Conservation (phyloP, 2,329 filamentous ascomycete species). For the Plectosphaerella sp. region DNA sequence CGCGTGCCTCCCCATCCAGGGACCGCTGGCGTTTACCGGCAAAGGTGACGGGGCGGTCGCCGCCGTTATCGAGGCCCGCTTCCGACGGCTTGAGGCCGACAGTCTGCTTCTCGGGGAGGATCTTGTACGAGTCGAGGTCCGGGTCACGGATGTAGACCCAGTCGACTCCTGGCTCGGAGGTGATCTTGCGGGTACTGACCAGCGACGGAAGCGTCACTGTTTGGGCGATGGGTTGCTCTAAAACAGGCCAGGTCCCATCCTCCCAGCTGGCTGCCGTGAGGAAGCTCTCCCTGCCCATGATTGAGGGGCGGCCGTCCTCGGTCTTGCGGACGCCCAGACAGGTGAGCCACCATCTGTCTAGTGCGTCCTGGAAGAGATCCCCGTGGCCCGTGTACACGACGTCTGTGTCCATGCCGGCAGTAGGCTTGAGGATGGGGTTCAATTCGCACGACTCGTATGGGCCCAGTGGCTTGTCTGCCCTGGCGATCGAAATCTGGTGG, state of each 20-base stretch:
- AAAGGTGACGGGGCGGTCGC: not conserved
- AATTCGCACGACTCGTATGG: slow-evolving; percentile 22
- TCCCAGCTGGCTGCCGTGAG: slow-evolving; percentile 21
- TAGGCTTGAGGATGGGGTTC: slow-evolving; percentile 26
- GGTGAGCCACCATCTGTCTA: slow-evolving; percentile 16
- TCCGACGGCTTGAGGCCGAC: not conserved
- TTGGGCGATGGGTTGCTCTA: not conserved
- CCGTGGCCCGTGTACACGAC: slow-evolving; percentile 11
- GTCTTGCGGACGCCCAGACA: slow-evolving; percentile 7
- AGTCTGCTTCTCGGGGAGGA: not conserved
- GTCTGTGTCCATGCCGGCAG: slow-evolving; percentile 9
- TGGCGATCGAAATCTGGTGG: slow-evolving; percentile 20
- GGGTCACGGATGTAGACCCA: slow-evolving; percentile 10
- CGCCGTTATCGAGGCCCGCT: not conserved
- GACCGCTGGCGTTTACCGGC: not conserved
- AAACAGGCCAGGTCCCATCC: slow-evolving; percentile 14
- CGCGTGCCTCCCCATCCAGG: not conserved
- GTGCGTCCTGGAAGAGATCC: slow-evolving; percentile 17
- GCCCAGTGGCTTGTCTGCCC: slow-evolving; percentile 16
- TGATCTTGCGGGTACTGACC: not conserved
- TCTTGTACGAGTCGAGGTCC: slow-evolving; percentile 6
- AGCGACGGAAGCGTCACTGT: not conserved
- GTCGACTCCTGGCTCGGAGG: slow-evolving; percentile 2
- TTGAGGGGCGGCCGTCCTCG: slow-evolving; percentile 12
- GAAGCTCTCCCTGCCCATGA: slow-evolving; percentile 27